Base-by-base conservation (phyloP, 2,329 filamentous ascomycete genomes). In the Dothideomycetes sp. region DNA sequence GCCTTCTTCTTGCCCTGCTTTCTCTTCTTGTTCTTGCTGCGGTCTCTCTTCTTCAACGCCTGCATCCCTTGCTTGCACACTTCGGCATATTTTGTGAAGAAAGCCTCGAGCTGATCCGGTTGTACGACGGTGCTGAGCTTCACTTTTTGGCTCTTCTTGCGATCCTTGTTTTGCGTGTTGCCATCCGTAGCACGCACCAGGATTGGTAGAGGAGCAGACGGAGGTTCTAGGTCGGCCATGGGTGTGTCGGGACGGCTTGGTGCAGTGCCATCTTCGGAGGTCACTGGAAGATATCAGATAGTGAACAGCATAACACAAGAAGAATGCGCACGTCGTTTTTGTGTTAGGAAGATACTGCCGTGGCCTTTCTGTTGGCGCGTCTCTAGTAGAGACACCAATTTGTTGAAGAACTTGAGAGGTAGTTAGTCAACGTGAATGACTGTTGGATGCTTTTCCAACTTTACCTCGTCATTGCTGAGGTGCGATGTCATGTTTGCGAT, bases 11-110 rank as follows among this genome's bases (percentile, higher is more conserved):
- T 84, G 48, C 82, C 85, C 60, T 82, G 83, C 52, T 82, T 79
- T 59, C 83, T 84, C 68, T 75, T 76, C 65, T 82, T 84, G 51
- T 80, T 79, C 72, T 85, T 89, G 63, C 82, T 94, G 56, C 87
- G 76, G 64, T 96, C 89, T 51, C 91, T 74, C 58, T 94, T 94
- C 76, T 94, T 96, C 64, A 98, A 59, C 6, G 81, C 80, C 34
- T 75, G 72, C 87, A 96, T 95, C 5, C 87, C 86, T 0, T 73
- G 68, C 68, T 94, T 95, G 65, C 88, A 95, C 3, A 87, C 73
- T 51, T 96, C 91, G 16, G 87, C 88, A 65, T 96, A 98, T 37
- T 76, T 73, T 20, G 69, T 66, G 60, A 87, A 98, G 57, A 98
- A 98, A 0, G 61, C 67, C 40, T 93, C 87, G 9, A 96, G 61